Conservation (phyloP, 257 asterid genomes). For the Vinca minor region DNA sequence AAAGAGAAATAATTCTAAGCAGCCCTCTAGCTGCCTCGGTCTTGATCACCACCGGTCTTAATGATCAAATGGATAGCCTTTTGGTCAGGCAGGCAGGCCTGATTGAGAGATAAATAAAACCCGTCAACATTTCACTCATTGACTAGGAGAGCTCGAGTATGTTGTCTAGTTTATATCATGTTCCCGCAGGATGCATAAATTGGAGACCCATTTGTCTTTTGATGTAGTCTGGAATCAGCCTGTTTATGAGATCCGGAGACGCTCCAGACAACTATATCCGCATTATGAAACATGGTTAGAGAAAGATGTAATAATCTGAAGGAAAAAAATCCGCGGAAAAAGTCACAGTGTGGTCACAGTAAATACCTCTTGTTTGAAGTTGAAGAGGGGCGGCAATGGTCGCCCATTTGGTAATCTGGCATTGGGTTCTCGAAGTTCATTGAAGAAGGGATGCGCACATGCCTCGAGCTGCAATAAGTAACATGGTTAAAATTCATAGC, state of each 20-base stretch:
- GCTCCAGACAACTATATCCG: conserved; percentile 57
- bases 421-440: conserved; percentile 91
- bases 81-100: conserved; percentile 10
- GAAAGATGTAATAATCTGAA: no score
- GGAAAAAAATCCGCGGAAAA: background rate
- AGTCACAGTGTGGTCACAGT: background rate
- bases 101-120: conserved; percentile 6
- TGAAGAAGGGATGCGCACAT: conserved; percentile 86
- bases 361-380: conserved; percentile 85
- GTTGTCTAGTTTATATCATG: conserved; percentile 28
- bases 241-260: conserved; percentile 67
- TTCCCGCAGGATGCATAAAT: conserved; percentile 50
- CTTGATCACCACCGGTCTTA: conserved; percentile 7
- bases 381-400: conserved; percentile 76
- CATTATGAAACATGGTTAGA: background rate
- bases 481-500: conserved; percentile 6
- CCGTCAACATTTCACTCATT: conserved; percentile 3
- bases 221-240: conserved; percentile 80
- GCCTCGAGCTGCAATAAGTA: conserved; percentile 74
- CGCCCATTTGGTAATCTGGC: conserved; percentile 80
- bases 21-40: conserved; percentile 16
- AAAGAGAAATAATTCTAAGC: conserved; percentile 7
- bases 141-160: conserved; percentile 7
- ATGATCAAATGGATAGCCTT: conserved; percentile 5
- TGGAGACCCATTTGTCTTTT: conserved; percentile 72